Evolutionary conservation across 805 yeast genomes (phyloP).

Genomic region (Huiozyma naganishii): DNA sequence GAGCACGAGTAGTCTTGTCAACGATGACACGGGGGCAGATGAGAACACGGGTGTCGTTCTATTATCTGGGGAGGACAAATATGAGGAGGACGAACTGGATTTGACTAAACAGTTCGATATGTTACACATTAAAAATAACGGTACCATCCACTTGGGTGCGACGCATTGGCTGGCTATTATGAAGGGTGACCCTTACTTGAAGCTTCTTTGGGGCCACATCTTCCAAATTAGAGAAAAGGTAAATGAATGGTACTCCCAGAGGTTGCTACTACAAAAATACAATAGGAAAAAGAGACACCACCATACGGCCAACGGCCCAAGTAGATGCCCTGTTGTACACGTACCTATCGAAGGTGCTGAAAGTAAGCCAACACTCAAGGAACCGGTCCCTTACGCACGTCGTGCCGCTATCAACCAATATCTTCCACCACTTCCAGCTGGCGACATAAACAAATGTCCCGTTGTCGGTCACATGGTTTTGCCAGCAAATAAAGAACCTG

Average conservation of each 20-base stretch:
- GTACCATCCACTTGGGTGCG: conserved; percentile 38
- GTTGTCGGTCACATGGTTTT: too few species aligned
- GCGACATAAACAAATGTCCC: too few species aligned
- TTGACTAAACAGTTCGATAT: conserved; percentile 35
- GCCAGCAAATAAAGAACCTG: too few species aligned
- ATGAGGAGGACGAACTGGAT: conserved; percentile 28
- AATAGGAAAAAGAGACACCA: not conserved
- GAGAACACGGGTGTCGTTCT: not conserved
- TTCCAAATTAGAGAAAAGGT: conserved; percentile 32
- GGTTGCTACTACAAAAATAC: conserved; percentile 6
- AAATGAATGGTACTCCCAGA: conserved; percentile 26
- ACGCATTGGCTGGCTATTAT: conserved; percentile 51
- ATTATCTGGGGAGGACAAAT: conserved; percentile 7
- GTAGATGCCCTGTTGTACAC: conserved; percentile 20
- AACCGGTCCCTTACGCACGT: too few species aligned
- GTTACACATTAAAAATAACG: conserved; percentile 33
- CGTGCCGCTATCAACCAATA: too few species aligned
- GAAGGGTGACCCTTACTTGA: conserved; percentile 47
- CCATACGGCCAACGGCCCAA: not conserved
- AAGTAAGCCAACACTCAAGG: too few species aligned
- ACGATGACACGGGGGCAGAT: not conserved
- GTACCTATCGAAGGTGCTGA: too few species aligned
- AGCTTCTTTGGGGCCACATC: conserved; percentile 43
- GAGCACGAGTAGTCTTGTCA: not conserved
- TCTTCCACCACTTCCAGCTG: too few species aligned